Evolutionary conservation across 805 yeast genomes (phyloP).

Genomic region (Wickerhamomyces silvicola): DNA sequence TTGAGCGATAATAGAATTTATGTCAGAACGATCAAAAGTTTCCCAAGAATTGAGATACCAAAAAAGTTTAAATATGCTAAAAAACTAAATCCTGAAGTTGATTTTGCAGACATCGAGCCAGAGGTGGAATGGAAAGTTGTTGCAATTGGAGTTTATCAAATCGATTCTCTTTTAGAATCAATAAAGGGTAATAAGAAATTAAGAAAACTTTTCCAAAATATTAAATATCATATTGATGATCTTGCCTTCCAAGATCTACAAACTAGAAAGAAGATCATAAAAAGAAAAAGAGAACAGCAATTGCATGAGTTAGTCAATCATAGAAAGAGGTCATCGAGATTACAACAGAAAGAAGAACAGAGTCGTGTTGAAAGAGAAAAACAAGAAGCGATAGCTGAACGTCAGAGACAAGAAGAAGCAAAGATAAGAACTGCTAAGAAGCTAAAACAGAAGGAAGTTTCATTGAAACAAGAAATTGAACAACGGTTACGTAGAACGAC

Average conservation of each 20-base stretch:
- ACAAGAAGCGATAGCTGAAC: constrained; percentile 22
- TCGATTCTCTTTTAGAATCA: constrained; percentile 26
- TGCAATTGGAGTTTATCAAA: constrained; percentile 38
- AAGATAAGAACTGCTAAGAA: constrained; percentile 34
- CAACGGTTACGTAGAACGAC: constrained; percentile 17
- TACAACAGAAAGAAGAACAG: constrained; percentile 64
- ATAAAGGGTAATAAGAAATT: constrained; percentile 24
- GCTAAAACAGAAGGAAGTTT: constrained; percentile 15
- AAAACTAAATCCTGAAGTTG: constrained; percentile 19
- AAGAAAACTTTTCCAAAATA: constrained; percentile 25
- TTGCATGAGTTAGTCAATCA: constrained; percentile 58
- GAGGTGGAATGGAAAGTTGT: constrained; percentile 32
- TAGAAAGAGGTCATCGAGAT: constrained; percentile 67
- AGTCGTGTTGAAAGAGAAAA: constrained; percentile 38
- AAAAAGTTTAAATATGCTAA: constrained; percentile 26
- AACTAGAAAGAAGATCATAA: constrained; percentile 46
- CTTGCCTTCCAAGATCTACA: constrained; percentile 41
- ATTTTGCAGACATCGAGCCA: constrained; percentile 30
- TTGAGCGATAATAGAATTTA: constrained; percentile 51
- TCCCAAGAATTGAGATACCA: constrained; percentile 29
- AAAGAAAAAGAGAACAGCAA: constrained; percentile 56
- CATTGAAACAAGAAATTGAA: constrained; percentile 18
- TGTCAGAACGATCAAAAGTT: constrained; percentile 25
- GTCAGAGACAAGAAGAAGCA: constrained; percentile 30
- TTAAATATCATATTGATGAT: constrained; percentile 27